phyloP scores from a whole-genome alignment of 805 yeast species.

The Myxozyma neotropica region DNA sequence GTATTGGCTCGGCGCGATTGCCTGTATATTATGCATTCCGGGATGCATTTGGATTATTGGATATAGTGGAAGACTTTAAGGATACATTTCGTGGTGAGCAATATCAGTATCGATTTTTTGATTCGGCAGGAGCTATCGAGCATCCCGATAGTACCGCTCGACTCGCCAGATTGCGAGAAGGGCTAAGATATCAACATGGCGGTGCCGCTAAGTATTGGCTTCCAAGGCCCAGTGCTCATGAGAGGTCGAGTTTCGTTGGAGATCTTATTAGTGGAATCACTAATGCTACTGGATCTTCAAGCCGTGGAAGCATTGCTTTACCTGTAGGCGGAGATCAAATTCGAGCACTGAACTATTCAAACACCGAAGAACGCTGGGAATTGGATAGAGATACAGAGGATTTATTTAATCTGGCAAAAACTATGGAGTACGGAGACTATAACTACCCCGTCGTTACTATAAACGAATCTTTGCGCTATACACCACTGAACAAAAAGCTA shows the following conservation, averaged over 20 bases:
- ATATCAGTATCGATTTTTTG: slow-evolving; percentile 82
- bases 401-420: slow-evolving; percentile 42
- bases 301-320: slow-evolving; percentile 8
- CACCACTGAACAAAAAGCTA: slow-evolving; percentile 20
- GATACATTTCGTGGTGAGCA: slow-evolving; percentile 66
- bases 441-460: slow-evolving; percentile 48
- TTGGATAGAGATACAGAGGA: slow-evolving; percentile 42
- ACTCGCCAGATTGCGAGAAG: slow-evolving; percentile 74
- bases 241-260: slow-evolving; percentile 1
- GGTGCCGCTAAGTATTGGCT: slow-evolving; percentile 88
- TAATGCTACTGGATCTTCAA: slow-evolving; percentile 11
- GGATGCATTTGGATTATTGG: slow-evolving; percentile 78
- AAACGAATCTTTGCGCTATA: slow-evolving; percentile 33
- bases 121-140: slow-evolving; percentile 73
- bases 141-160: slow-evolving; percentile 68
- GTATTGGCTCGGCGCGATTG: slow-evolving; percentile 73
- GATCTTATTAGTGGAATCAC: slow-evolving; percentile 1
- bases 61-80: slow-evolving; percentile 75
- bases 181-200: slow-evolving; percentile 75
- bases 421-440: slow-evolving; percentile 46
- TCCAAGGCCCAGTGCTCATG: slow-evolving; percentile 37
- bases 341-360: neutral
- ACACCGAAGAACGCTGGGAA: slow-evolving; percentile 13
- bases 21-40: slow-evolving; percentile 62
- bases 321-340: slow-evolving; percentile 2